Conservation (phyloP, 108 stramenopile species). For the Schizochytrium sp. region DNA sequence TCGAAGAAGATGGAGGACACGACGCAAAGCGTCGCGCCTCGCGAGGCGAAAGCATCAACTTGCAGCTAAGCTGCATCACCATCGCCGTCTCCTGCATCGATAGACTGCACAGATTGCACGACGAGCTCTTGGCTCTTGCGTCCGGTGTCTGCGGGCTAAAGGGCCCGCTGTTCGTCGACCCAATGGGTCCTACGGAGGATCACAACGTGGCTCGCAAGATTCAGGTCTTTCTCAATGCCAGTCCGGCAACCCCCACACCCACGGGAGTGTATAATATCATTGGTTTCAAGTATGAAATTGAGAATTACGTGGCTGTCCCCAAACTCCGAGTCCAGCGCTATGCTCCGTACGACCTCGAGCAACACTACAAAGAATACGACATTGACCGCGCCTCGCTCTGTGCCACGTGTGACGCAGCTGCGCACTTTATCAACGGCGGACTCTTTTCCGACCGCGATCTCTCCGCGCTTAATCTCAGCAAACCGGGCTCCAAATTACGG, state of each 20-base stretch:
- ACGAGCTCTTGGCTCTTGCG: no score
- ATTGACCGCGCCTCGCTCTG: neutral
- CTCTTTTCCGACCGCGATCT: neutral
- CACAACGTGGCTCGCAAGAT: no score
- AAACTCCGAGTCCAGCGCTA: neutral
- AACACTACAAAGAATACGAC: neutral
- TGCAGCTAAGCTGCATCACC: no score
- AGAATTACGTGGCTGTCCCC: neutral
- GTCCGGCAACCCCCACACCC: neutral
- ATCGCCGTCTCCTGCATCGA: no score
- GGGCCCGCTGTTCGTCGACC: no score
- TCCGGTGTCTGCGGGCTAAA: no score
- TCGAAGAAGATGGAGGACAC: no score
- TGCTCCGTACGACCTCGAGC: neutral
- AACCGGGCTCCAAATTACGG: neutral
- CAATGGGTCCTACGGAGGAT: no score
- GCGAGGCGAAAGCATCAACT: no score
- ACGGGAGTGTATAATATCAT: neutral
- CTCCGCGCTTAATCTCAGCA: neutral
- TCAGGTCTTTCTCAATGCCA: no score
- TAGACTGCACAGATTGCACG: no score
- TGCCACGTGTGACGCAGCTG: neutral
- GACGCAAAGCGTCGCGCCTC: no score
- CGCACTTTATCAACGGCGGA: neutral
- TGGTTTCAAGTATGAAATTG: neutral